phyloP scores from a whole-genome alignment of 2,329 filamentous ascomycete genomes.

The Fusarium compactum region DNA sequence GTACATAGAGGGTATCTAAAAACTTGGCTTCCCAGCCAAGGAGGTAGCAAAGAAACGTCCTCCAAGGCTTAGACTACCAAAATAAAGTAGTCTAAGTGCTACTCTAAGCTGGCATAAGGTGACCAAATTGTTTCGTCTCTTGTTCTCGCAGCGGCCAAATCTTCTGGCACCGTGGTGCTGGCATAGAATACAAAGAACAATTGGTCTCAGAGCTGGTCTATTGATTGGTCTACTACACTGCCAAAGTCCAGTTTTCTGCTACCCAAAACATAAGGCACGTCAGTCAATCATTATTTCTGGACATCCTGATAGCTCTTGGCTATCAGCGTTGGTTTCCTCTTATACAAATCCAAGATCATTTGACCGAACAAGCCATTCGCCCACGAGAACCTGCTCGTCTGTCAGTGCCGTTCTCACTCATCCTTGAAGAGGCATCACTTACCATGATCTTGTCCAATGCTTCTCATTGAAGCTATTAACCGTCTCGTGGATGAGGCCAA shows the following conservation, averaged over 20 bases:
- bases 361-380: conserved; percentile 90
- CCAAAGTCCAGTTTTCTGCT: not conserved
- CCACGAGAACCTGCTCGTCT: conserved; percentile 81
- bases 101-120: not conserved
- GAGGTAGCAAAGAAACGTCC: too few relatives aligned
- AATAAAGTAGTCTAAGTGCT: not conserved
- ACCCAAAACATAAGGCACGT: not conserved
- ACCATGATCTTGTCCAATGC: conserved; percentile 55
- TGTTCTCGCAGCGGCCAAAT: too few relatives aligned
- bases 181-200: not conserved
- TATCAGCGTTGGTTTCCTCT: conserved; percentile 76
- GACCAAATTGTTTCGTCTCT: too few relatives aligned
- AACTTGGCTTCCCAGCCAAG: too few relatives aligned
- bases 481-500: conserved; percentile 82
- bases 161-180: not conserved
- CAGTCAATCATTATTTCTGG: not conserved
- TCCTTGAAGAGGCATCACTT: conserved; percentile 2
- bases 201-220: not conserved
- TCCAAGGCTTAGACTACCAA: too few relatives aligned
- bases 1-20: too few relatives aligned
- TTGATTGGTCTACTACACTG: not conserved
- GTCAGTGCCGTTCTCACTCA: not conserved
- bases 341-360: conserved; percentile 80
- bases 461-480: conserved; percentile 52
- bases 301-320: conserved; percentile 60